phyloP scores from a whole-genome alignment of 1,139 yeast genomes.

The Sugiyamaella neomexicana region DNA sequence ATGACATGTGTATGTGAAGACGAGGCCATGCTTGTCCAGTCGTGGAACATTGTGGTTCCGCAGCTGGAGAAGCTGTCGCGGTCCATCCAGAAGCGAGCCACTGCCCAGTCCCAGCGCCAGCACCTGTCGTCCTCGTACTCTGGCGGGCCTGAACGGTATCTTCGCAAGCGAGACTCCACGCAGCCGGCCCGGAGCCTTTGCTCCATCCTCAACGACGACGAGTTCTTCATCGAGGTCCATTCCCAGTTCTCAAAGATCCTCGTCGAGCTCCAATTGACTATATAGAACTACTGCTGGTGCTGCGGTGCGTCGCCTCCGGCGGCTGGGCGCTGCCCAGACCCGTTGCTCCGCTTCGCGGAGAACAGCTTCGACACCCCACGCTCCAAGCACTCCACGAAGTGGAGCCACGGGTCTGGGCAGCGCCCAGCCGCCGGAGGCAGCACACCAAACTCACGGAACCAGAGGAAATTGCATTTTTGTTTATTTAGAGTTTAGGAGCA shows the following conservation, averaged over 20 bases:
- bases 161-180: slow-evolving; percentile 51
- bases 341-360: background rate
- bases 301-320: slow-evolving; percentile 7
- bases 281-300: no score
- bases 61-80: slow-evolving; percentile 55
- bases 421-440: slow-evolving; percentile 8
- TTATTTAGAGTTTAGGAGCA: slow-evolving; percentile 46
- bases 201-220: slow-evolving; percentile 60
- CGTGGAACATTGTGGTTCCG: slow-evolving; percentile 58
- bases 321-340: slow-evolving; percentile 9
- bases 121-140: slow-evolving; percentile 12
- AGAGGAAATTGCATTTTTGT: background rate
- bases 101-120: slow-evolving; percentile 32
- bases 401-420: background rate
- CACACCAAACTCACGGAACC: background rate
- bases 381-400: background rate
- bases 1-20: slow-evolving; percentile 62
- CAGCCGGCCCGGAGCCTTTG: slow-evolving; percentile 57
- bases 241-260: slow-evolving; percentile 47
- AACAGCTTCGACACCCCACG: background rate
- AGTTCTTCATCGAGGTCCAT: slow-evolving; percentile 62
- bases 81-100: slow-evolving; percentile 50
- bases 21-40: slow-evolving; percentile 52
- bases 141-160: slow-evolving; percentile 50
- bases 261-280: slow-evolving; percentile 24